phyloP scores from a whole-genome alignment of 2,329 filamentous ascomycete genomes.

The Paecilomyces formosus region DNA sequence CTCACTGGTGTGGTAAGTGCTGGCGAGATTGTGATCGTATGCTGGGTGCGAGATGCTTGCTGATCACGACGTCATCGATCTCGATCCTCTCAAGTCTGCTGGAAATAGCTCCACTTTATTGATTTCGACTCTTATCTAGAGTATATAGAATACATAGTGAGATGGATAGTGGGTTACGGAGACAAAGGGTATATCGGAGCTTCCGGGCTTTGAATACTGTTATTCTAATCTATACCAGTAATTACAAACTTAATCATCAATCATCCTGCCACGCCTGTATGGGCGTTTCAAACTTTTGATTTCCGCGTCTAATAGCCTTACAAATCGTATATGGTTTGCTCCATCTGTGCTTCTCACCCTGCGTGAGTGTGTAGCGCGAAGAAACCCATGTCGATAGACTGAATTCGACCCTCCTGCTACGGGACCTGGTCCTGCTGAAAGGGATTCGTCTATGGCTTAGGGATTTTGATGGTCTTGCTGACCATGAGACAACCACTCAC shows the following conservation, averaged over 20 bases:
- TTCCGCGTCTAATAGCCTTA: background rate
- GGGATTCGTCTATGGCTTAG: slow-evolving; percentile 58
- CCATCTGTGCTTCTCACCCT: background rate
- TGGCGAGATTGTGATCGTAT: background rate
- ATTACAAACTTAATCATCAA: background rate
- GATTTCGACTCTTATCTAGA: too few species aligned
- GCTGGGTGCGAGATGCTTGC: background rate
- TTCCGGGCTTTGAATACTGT: background rate
- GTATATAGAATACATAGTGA: too few species aligned
- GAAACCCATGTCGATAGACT: background rate
- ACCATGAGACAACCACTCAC: slow-evolving; percentile 92
- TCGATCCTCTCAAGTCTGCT: background rate
- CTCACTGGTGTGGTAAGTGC: background rate
- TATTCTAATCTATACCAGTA: background rate
- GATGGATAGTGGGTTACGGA: too few species aligned
- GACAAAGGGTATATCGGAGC: background rate
- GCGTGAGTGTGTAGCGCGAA: background rate
- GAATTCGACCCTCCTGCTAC: background rate
- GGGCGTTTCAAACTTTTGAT: background rate
- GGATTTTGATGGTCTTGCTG: slow-evolving; percentile 88
- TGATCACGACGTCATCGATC: background rate
- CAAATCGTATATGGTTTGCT: background rate
- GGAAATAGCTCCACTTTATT: background rate
- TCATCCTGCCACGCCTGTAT: background rate
- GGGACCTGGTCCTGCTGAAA: background rate